These are phyloP conservation scores for Isabelozyma rhagii DNA, from an alignment of 805 yeast species.

Conservation along the genomic window DNA sequence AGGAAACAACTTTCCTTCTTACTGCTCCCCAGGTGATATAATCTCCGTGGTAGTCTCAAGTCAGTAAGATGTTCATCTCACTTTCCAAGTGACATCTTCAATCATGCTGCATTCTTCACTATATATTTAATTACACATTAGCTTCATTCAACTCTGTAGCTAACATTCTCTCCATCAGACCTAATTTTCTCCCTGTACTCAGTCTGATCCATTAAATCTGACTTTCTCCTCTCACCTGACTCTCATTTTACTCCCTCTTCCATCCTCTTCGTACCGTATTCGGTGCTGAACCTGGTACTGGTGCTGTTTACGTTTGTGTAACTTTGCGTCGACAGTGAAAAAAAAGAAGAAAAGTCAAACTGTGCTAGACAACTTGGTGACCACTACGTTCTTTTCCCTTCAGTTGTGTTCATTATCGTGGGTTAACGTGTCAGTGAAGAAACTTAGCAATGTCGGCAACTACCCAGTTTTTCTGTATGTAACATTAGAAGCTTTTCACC, in stretches of 20 bases:
- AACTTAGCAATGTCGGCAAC: conserved; percentile 24
- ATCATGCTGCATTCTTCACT: too few relatives aligned
- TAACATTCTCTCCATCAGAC: too few relatives aligned
- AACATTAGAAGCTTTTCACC: neutral
- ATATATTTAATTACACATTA: too few relatives aligned
- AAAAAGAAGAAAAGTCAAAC: neutral
- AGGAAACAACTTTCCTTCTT: too few relatives aligned
- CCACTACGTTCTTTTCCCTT: neutral
- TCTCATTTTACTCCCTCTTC: neutral
- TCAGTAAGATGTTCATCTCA: too few relatives aligned
- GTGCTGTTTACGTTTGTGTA: neutral
- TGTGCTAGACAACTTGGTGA: neutral
- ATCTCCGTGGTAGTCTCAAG: too few relatives aligned
- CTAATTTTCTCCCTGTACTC: too few relatives aligned
- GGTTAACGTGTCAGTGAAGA: neutral
- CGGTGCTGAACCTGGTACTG: neutral
- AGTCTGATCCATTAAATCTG: too few relatives aligned
- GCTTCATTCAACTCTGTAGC: too few relatives aligned
- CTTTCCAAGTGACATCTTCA: too few relatives aligned
- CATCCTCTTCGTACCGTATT: neutral
- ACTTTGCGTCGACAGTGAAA: neutral
- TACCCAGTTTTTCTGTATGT: conserved; percentile 3
- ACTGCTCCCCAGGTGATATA: too few relatives aligned
- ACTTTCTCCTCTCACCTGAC: too few relatives aligned
- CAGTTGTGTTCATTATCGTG: neutral